Conservation (phyloP, 176 grass and related monocot species). For the Ananas comosus region DNA sequence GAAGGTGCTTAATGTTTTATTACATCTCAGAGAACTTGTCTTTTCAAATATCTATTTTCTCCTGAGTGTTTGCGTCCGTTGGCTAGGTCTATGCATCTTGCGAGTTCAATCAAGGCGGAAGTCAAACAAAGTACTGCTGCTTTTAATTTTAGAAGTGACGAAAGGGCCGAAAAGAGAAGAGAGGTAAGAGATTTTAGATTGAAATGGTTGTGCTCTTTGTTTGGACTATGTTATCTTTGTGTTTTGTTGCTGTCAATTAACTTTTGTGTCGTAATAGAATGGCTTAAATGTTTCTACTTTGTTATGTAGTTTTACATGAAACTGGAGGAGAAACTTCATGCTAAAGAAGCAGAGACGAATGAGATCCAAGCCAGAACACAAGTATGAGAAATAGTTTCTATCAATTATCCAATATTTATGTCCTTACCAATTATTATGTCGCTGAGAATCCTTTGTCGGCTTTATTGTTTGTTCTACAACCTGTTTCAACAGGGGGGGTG, state of each 20-base stretch:
- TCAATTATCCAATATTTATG: neutral
- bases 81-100: neutral
- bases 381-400: neutral
- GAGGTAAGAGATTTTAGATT: slow-evolving; percentile 10
- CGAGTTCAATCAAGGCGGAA: neutral
- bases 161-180: slow-evolving; percentile 20
- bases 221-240: too few relatives aligned
- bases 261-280: neutral
- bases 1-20: slow-evolving; percentile 10
- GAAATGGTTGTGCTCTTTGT: neutral
- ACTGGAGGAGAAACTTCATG: slow-evolving; percentile 20
- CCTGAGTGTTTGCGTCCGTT: neutral
- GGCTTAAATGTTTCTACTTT: neutral
- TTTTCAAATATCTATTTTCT: neutral
- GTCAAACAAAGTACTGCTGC: slow-evolving; percentile 1
- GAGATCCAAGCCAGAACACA: slow-evolving; percentile 25
- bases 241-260: too few relatives aligned
- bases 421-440: neutral
- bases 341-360: slow-evolving; percentile 22
- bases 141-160: slow-evolving; percentile 22
- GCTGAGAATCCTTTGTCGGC: too few relatives aligned
- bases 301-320: slow-evolving; percentile 20
- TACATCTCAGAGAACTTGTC: neutral
- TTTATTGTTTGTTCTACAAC: neutral
- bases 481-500: neutral